Base-by-base conservation (phyloP, 495 filamentous ascomycete species). In the Hypoxylon intermedium region DNA sequence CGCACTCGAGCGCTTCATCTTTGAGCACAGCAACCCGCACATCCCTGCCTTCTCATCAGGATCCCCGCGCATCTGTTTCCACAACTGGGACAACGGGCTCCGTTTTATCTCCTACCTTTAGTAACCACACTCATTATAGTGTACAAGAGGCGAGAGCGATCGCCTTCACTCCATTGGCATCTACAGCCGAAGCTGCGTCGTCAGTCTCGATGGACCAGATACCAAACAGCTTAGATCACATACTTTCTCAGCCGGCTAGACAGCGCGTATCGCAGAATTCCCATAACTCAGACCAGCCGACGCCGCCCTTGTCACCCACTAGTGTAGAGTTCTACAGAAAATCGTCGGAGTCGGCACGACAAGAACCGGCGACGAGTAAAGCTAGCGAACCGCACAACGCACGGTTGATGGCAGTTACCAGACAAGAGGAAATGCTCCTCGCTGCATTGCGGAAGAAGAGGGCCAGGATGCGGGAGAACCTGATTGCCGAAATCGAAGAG, bases 401-500 rank as follows among this genome's bases (percentile, higher is more conserved):
- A 45, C 86, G 87, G 31, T 77, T 94, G 33, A 94, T 97, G 83
- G 87, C 89, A 0, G 91, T 96, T 43, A 96, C 91, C 0, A 81
- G 85, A 46, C 90, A 96, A 72, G 92, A 97, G 69, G 88, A 92
- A 67, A 84, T 89, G 68, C 77, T 97, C 5, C 76, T 97, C 6
- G 89, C 90, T 60, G 89, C 90, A 11, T 86, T 97, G 82, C 82
- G 92, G 28, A 74, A 84, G 63, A 92, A 92, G 67, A 81, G 89
- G 37, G 89, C 90, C 28, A 84, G 84, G 23, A 89, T 95, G 79
- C 85, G 86, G 0, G 85, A 90, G 50, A 85, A 87, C 50, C 82
- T 87, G 44, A 86, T 90, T 55, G 75, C 84, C 19, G 85, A 89
- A 60, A 72, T 75, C 15, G 75, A 78, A 26, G 76, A 74, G 34